Evolutionary conservation across 805 yeast species (phyloP), one percentile per base, ranked within the genome.

Genomic region (Saturnispora gosingensis): DNA sequence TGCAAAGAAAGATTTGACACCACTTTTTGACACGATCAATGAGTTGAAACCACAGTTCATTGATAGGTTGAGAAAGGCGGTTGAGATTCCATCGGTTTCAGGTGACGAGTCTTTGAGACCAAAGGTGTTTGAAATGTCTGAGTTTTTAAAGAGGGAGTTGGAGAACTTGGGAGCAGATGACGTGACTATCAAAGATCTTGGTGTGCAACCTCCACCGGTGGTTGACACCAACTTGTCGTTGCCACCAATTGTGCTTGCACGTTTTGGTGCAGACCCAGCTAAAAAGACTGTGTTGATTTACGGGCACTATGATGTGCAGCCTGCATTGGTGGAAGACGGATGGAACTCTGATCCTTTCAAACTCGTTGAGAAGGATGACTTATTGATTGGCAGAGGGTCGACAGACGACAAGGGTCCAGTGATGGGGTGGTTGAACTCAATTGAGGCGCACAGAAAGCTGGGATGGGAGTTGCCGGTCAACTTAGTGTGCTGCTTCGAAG

Each of bases 401-500:
- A 86, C 97, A 42, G 99, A 93, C 66, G 99, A 93, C 67, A 93
- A 95, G 70, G 99, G 99, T 32, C 99, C 99, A 36, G 95, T 93
- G 44, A 75, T 90, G 60, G 97, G 96, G 50, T 93, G 99, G 99
- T 77, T 93, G 66, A 91, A 93, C 67, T 84, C 83, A 40, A 75
- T 93, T 43, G 85, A 90, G 71, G 97, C 99, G 15, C 97, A 93
- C 71, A 82, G 77, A 52, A 85, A 82, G 59, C 77, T 88, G 52
- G 89, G 88, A 20, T 64, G 87, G 63, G 97, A 90, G 57, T 76
- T 93, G 53, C 99, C 99, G 18, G 97, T 93, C 56, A 93, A 93
- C 72, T 71, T 93, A 61, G 78, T 89, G 47, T 84, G 86, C 66
- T 88, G 97, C 70, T 93, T 93, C 63, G 99, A 93, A 72, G 98